A percentile compares a stretch with the other conserved stretches of the same genome.
phyloP scores from a whole-genome alignment of 2,329 filamentous ascomycete genomes.

The Ascochyta rabiei region DNA sequence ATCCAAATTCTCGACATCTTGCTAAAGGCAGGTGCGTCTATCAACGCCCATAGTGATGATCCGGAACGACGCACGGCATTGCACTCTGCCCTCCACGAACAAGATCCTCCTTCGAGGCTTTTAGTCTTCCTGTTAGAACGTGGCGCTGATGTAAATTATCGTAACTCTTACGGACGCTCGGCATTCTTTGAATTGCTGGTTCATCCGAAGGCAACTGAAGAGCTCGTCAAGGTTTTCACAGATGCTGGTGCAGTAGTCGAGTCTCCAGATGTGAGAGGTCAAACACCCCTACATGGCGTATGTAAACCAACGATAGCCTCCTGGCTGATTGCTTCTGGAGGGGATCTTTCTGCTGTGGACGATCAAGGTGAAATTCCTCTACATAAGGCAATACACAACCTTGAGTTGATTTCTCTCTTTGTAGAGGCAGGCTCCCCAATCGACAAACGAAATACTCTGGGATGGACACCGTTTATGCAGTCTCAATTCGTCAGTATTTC shows the following conservation, averaged over 20 bases:
- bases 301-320: conserved; percentile 1
- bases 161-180: conserved; percentile 1
- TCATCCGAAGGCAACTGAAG: not conserved
- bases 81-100: not conserved
- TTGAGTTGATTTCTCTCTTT: conserved; percentile 1
- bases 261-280: conserved; percentile 1
- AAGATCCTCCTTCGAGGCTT: not conserved
- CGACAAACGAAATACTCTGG: conserved; percentile 1
- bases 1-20: conserved; percentile 6
- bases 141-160: conserved; percentile 4
- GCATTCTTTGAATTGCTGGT: not conserved
- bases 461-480: conserved; percentile 10
- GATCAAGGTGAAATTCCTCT: conserved; percentile 8
- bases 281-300: conserved; percentile 2
- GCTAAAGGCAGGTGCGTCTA: conserved; percentile 5
- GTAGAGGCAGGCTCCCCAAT: conserved; percentile 1
- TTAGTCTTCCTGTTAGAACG: conserved; percentile 1
- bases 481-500: conserved; percentile 1
- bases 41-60: not conserved
- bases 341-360: conserved; percentile 5
- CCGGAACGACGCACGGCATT: not conserved
- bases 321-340: conserved; percentile 4
- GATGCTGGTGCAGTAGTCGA: conserved; percentile 4
- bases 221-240: conserved; percentile 5
- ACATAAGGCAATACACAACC: conserved; percentile 1